These are phyloP conservation scores for Neurospora tetrasperma DNA, from an alignment of 495 filamentous ascomycete species.

Conservation along the genomic window DNA sequence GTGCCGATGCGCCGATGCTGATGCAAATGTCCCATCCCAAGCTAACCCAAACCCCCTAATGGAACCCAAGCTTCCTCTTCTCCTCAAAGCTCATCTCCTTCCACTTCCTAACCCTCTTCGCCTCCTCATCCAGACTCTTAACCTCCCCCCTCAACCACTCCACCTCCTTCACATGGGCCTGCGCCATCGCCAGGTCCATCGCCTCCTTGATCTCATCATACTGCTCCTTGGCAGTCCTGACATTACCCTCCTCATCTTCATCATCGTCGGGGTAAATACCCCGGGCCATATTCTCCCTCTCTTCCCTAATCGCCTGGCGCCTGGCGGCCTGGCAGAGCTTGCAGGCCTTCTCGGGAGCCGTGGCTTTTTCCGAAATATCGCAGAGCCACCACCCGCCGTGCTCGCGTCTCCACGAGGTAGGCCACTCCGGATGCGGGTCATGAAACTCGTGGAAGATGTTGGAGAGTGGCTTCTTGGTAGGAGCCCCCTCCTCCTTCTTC, in stretches of 20 bases:
- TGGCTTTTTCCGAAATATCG: not conserved
- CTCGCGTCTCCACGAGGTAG: conserved; percentile 8
- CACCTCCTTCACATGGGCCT: not conserved
- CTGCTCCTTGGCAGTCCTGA: not conserved
- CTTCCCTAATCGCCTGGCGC: not conserved
- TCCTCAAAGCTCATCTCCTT: not conserved
- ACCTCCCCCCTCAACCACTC: not conserved
- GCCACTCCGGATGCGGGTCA: conserved; percentile 22
- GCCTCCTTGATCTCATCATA: not conserved
- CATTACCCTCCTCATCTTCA: not conserved
- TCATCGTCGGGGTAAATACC: not conserved
- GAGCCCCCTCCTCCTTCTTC: not conserved
- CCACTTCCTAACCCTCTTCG: not conserved
- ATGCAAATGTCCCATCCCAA: too few species aligned
- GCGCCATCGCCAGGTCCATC: not conserved
- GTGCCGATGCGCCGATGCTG: not conserved
- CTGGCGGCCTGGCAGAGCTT: conserved; percentile 13
- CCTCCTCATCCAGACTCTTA: not conserved
- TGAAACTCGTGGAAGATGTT: conserved; percentile 21
- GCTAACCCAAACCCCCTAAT: not conserved
- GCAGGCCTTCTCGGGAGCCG: conserved; percentile 22
- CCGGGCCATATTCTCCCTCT: not conserved
- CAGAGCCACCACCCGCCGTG: conserved; percentile 35
- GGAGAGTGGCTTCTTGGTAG: conserved; percentile 8
- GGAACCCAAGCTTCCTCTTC: not conserved